Conservation (phyloP, 2,329 filamentous ascomycete genomes). For the Venturiaceae sp. region DNA sequence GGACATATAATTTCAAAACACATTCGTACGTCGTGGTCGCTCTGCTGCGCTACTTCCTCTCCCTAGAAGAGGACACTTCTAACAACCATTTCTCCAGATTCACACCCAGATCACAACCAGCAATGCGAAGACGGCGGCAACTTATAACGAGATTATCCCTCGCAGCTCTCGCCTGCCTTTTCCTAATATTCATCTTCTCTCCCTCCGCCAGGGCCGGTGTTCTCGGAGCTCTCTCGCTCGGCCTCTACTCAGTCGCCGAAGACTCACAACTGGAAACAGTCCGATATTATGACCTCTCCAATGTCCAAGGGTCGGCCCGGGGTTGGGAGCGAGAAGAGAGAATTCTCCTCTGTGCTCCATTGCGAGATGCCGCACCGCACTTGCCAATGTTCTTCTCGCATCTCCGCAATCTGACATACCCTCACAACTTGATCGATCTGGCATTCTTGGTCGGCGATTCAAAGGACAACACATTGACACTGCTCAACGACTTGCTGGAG, state of each 20-base stretch:
- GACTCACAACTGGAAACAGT: constrained; percentile 85
- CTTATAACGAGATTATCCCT: constrained; percentile 59
- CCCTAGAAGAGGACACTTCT: background rate
- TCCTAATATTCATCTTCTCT: constrained; percentile 63
- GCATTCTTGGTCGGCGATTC: constrained; percentile 97
- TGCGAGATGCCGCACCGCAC: constrained; percentile 87
- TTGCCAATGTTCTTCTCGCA: constrained; percentile 98
- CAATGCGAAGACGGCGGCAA: constrained; percentile 62
- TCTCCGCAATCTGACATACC: constrained; percentile 91
- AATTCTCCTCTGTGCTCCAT: constrained; percentile 86
- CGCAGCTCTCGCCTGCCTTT: constrained; percentile 43
- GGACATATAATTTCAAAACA: constrained; percentile 76
- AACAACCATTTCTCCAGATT: constrained; percentile 11
- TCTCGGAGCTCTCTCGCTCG: constrained; percentile 56
- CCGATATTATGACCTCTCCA: constrained; percentile 90
- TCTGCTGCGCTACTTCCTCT: constrained; percentile 8
- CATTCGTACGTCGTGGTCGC: constrained; percentile 63
- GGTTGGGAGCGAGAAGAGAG: constrained; percentile 96
- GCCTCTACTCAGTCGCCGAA: constrained; percentile 51
- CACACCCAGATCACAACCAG: constrained; percentile 53
- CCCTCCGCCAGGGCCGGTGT: constrained; percentile 59
- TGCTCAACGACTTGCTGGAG: constrained; percentile 66
- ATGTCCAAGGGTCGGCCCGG: constrained; percentile 80
- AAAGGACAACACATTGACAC: constrained; percentile 75
- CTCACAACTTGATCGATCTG: constrained; percentile 90